A percentile compares a stretch with the other conserved stretches of the same genome.
Conservation (phyloP, 495 filamentous ascomycete genomes). For the Xylaria telfairii region DNA sequence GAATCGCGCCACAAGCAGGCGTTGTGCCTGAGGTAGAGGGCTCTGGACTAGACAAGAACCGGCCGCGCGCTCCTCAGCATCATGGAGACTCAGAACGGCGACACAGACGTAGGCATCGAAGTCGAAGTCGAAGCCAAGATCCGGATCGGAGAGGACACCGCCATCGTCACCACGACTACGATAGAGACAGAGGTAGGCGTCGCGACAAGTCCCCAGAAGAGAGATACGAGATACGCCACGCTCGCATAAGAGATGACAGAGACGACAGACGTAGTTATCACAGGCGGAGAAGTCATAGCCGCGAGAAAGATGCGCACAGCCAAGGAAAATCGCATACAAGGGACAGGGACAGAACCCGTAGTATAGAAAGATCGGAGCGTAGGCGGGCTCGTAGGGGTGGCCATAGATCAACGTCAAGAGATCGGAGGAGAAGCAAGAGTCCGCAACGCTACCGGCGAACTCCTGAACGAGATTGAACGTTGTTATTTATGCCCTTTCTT, state of each 20-base stretch:
- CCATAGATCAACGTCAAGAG: conserved; percentile 30
- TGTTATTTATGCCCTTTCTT: background rate
- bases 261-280: conserved; percentile 29
- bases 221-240: conserved; percentile 26
- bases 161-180: conserved; percentile 11
- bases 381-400: conserved; percentile 30
- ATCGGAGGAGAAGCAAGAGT: conserved; percentile 33
- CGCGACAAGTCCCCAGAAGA: conserved; percentile 29
- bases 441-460: conserved; percentile 27
- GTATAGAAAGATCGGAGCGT: conserved; percentile 30
- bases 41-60: conserved; percentile 27
- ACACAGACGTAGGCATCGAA: conserved; percentile 45
- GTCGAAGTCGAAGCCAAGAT: conserved; percentile 41
- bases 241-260: conserved; percentile 29
- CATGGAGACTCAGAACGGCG: conserved; percentile 43
- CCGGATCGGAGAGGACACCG: conserved; percentile 29
- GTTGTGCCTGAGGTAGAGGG: conserved; percentile 21
- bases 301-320: conserved; percentile 23
- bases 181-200: conserved; percentile 18
- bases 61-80: conserved; percentile 31
- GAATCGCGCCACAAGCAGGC: conserved; percentile 12
- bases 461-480: conserved; percentile 20
- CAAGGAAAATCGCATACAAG: conserved; percentile 22
- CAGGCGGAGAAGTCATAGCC: conserved; percentile 29
- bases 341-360: conserved; percentile 30